Conservation (phyloP, 306 rosid genomes). For the Quercus cerris region DNA sequence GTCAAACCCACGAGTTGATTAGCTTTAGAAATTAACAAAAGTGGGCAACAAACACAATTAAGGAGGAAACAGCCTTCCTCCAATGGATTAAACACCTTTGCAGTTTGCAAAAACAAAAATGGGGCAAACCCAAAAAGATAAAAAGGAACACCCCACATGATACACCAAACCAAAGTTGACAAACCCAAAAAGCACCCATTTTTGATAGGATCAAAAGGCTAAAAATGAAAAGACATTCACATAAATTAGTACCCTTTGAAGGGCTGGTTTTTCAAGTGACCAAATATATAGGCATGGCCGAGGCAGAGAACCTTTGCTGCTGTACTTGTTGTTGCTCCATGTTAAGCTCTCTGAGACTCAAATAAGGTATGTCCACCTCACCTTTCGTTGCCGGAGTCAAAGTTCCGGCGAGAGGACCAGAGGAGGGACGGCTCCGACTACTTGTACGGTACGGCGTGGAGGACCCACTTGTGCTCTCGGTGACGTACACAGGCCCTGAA, state of each 20-base stretch:
- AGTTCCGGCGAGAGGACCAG: constrained; percentile 76
- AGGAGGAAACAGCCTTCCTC: constrained; percentile 36
- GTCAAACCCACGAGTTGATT: constrained; percentile 36
- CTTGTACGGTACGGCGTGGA: constrained; percentile 53
- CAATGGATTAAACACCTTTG: constrained; percentile 24
- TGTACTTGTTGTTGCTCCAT: constrained; percentile 54
- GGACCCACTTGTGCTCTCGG: constrained; percentile 73
- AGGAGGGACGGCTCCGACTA: constrained; percentile 48
- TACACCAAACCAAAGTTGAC: background rate
- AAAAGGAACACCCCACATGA: background rate
- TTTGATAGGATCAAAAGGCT: background rate
- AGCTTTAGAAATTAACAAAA: constrained; percentile 10
- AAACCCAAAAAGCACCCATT: background rate
- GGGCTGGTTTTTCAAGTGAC: constrained; percentile 42
- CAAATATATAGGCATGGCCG: constrained; percentile 78
- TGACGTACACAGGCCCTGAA: constrained; percentile 79
- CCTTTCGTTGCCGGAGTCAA: constrained; percentile 41
- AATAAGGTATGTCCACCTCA: constrained; percentile 59
- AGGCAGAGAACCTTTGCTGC: constrained; percentile 64
- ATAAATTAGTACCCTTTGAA: background rate
- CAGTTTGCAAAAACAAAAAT: background rate
- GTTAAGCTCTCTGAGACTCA: constrained; percentile 81
- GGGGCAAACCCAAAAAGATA: background rate
- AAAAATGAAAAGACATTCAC: background rate
- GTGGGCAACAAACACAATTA: constrained; percentile 29